Conservation (phyloP, 495 filamentous ascomycete species). For the Aspergillus ostianus region DNA sequence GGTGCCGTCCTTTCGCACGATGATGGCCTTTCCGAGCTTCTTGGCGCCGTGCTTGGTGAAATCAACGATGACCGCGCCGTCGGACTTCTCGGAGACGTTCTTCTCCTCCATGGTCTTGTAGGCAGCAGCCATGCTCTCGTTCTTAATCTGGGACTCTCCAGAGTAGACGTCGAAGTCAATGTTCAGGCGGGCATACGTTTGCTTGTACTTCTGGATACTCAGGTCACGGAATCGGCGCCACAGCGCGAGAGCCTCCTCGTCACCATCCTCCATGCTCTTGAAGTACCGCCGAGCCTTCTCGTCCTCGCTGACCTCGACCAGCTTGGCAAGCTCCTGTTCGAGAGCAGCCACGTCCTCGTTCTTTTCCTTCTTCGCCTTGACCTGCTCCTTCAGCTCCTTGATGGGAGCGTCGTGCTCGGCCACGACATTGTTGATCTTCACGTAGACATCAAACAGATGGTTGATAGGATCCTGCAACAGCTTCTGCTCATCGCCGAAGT, state of each 20-base stretch:
- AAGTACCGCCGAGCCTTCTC: constrained; percentile 77
- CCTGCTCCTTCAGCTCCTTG: constrained; percentile 53
- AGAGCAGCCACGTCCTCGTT: constrained; percentile 43
- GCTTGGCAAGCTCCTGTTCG: constrained; percentile 49
- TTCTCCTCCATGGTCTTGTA: constrained; percentile 63
- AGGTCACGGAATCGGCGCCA: constrained; percentile 91
- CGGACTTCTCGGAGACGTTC: constrained; percentile 73
- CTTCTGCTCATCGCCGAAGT: constrained; percentile 61
- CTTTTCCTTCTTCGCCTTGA: constrained; percentile 53
- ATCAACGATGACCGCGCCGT: constrained; percentile 87
- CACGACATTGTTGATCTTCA: constrained; percentile 58
- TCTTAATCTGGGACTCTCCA: constrained; percentile 87
- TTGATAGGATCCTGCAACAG: constrained; percentile 62
- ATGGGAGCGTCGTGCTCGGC: constrained; percentile 53
- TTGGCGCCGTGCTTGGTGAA: constrained; percentile 71
- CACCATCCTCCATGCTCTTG: constrained; percentile 84
- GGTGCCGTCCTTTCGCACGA: constrained; percentile 67
- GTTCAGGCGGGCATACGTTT: constrained; percentile 80
- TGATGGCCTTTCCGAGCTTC: constrained; percentile 66
- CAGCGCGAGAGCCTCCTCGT: constrained; percentile 69
- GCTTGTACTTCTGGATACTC: constrained; percentile 80
- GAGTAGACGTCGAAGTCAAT: constrained; percentile 93
- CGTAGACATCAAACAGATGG: constrained; percentile 69
- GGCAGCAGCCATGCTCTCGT: constrained; percentile 73
- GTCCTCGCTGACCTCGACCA: constrained; percentile 58